A percentile compares a stretch with the other conserved stretches of the same genome.
These are phyloP conservation scores for Talaromyces sp. DNA, from an alignment of 2,329 filamentous ascomycete species.

Conservation along the genomic window DNA sequence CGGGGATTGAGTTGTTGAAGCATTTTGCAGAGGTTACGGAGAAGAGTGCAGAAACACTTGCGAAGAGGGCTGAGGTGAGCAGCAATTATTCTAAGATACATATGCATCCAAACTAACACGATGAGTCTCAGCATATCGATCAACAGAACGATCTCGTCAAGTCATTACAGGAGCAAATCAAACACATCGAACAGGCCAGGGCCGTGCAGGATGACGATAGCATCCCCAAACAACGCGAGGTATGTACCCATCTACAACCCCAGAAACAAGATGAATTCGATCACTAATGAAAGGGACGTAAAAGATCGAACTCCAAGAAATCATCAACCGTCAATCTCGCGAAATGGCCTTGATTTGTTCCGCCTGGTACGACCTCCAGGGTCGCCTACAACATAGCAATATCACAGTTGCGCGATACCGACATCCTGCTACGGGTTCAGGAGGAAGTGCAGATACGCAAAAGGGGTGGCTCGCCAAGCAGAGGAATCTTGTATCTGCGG, in stretches of 20 bases:
- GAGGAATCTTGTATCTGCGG: slow-evolving; percentile 37
- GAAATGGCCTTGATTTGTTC: slow-evolving; percentile 44
- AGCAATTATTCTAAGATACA: background rate
- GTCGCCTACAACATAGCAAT: slow-evolving; percentile 40
- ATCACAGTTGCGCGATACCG: slow-evolving; percentile 38
- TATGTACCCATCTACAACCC: slow-evolving; percentile 18
- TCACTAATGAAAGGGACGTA: background rate
- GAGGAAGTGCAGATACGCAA: slow-evolving; percentile 34
- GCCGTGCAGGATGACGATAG: slow-evolving; percentile 21
- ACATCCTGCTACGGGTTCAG: slow-evolving; percentile 22
- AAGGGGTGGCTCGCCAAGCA: slow-evolving; percentile 44
- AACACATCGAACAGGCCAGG: slow-evolving; percentile 35
- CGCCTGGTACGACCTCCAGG: slow-evolving; percentile 45
- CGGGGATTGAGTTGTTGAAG: slow-evolving; percentile 36
- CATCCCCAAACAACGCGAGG: slow-evolving; percentile 38
- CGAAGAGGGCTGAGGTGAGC: slow-evolving; percentile 41
- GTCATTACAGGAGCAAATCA: slow-evolving; percentile 38
- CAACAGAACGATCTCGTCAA: slow-evolving; percentile 42
- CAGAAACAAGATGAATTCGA: background rate
- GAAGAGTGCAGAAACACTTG: slow-evolving; percentile 46
- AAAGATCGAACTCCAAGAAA: slow-evolving; percentile 37
- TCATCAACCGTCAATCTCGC: slow-evolving; percentile 37
- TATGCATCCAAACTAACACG: background rate
- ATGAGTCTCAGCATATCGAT: slow-evolving; percentile 33
- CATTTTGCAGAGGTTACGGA: slow-evolving; percentile 51